Conservation (phyloP, 495 filamentous ascomycete species). For the Annulohypoxylon stygium region DNA sequence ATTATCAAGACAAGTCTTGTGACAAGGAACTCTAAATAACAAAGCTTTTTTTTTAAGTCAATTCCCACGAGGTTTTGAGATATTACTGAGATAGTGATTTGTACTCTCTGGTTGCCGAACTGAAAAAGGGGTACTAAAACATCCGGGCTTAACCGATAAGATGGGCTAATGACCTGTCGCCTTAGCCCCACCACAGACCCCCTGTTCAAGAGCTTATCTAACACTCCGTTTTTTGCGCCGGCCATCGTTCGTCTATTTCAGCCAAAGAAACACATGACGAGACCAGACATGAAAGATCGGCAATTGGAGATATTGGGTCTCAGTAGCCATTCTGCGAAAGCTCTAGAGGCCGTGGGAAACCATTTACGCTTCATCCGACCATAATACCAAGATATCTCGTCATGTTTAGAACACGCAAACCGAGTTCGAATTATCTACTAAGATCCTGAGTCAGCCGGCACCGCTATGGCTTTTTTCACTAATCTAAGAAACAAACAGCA, state of each 20-base stretch:
- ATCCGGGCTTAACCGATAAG: constrained; percentile 27
- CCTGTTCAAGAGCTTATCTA: constrained; percentile 19
- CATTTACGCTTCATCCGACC: neutral
- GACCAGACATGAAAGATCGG: neutral
- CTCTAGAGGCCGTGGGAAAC: neutral
- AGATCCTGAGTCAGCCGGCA: constrained; percentile 5
- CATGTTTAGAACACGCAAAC: neutral
- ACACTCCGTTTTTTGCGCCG: constrained; percentile 10
- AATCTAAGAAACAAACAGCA: neutral
- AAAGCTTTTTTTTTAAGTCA: constrained; percentile 16
- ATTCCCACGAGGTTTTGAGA: neutral
- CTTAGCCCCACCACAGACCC: constrained; percentile 26
- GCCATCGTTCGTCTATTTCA: neutral
- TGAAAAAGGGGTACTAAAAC: constrained; percentile 19
- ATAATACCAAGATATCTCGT: constrained; percentile 5
- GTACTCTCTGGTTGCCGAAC: constrained; percentile 4
- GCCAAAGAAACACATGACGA: neutral
- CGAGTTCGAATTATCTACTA: neutral
- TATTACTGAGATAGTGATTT: constrained; percentile 12
- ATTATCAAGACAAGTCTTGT: neutral
- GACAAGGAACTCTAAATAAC: constrained; percentile 2
- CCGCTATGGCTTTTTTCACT: neutral
- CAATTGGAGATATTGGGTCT: neutral
- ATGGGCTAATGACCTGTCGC: constrained; percentile 3
- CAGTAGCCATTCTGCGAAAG: neutral